Percentiles rank a stretch among this genome's conserved stretches.
These are phyloP conservation scores for Penicillium sp. DNA, from an alignment of 2,329 filamentous ascomycete species.

Conservation along the genomic window DNA sequence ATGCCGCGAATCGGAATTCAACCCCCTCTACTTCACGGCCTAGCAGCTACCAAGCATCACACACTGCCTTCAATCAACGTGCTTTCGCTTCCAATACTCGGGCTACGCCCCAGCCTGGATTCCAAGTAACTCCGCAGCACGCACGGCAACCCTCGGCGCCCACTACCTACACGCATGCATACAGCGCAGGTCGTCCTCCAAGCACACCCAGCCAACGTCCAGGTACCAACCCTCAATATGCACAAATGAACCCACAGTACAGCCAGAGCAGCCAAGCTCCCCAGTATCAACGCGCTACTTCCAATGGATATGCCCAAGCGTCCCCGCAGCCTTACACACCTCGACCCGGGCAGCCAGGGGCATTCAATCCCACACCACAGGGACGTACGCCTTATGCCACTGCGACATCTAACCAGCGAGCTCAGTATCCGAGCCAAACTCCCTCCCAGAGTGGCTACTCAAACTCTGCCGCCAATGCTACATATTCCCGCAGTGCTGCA, in stretches of 20 bases:
- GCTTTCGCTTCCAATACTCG: constrained; percentile 32
- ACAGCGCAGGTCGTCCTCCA: constrained; percentile 34
- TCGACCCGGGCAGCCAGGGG: constrained; percentile 34
- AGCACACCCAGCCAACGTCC: constrained; percentile 40
- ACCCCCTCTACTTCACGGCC: constrained; percentile 36
- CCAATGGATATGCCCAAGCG: constrained; percentile 40
- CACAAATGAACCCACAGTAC: constrained; percentile 36
- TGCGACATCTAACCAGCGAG: constrained; percentile 30
- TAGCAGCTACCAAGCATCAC: constrained; percentile 30
- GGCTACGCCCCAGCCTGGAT: constrained; percentile 27
- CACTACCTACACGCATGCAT: constrained; percentile 36
- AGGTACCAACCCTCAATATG: constrained; percentile 37
- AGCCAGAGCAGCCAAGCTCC: constrained; percentile 36
- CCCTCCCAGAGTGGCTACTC: constrained; percentile 33
- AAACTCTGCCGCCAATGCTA: constrained; percentile 36
- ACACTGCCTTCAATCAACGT: constrained; percentile 37
- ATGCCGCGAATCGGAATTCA: constrained; percentile 33
- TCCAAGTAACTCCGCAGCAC: constrained; percentile 33
- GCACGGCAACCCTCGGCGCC: constrained; percentile 34
- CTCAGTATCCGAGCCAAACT: constrained; percentile 31
- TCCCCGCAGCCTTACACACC: constrained; percentile 38
- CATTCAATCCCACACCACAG: constrained; percentile 36
- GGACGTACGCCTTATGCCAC: constrained; percentile 37
- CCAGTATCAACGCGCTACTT: constrained; percentile 42
- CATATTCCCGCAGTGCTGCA: constrained; percentile 41